Percentiles rank a stretch among this genome's conserved stretches.
These are phyloP conservation scores for Candida hungchunana DNA, from an alignment of 805 yeast species.

Conservation along the genomic window DNA sequence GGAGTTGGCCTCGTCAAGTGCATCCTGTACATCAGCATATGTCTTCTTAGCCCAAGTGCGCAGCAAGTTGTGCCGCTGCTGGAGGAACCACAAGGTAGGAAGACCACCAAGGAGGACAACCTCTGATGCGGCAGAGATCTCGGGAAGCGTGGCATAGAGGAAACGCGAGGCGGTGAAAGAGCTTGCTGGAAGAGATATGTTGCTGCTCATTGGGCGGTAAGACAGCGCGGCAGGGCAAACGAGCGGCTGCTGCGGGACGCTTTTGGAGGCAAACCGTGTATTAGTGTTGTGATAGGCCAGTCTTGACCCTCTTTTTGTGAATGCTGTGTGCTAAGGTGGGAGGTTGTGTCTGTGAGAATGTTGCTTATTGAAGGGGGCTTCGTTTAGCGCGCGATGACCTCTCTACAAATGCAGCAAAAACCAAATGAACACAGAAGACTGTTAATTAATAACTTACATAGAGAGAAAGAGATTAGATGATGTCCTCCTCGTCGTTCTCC, in stretches of 20 bases:
- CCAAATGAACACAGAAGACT: too few relatives aligned
- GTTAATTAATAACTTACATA: not conserved
- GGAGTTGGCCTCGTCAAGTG: constrained; percentile 5
- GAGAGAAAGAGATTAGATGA: constrained; percentile 13
- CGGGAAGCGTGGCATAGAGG: constrained; percentile 44
- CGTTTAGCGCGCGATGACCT: too few relatives aligned
- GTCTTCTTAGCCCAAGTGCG: constrained; percentile 14
- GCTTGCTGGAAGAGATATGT: constrained; percentile 7
- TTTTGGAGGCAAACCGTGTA: too few relatives aligned
- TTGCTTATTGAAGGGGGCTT: too few relatives aligned
- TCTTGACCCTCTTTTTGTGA: too few relatives aligned
- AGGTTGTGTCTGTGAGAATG: too few relatives aligned
- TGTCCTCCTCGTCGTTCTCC: constrained; percentile 34
- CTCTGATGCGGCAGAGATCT: constrained; percentile 45
- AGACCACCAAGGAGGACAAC: constrained; percentile 51
- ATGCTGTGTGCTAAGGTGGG: too few relatives aligned
- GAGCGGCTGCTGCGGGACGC: too few relatives aligned
- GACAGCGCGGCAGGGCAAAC: too few relatives aligned
- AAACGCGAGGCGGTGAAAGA: constrained; percentile 64
- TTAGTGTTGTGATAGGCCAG: too few relatives aligned
- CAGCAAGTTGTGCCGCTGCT: constrained; percentile 29
- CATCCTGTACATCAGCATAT: constrained; percentile 4
- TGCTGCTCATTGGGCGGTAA: not conserved
- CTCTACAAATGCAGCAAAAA: too few relatives aligned
- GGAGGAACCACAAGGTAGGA: constrained; percentile 52